phyloP scores from a whole-genome alignment of 1,139 yeast species.

The Geotrichum bryndzae region DNA sequence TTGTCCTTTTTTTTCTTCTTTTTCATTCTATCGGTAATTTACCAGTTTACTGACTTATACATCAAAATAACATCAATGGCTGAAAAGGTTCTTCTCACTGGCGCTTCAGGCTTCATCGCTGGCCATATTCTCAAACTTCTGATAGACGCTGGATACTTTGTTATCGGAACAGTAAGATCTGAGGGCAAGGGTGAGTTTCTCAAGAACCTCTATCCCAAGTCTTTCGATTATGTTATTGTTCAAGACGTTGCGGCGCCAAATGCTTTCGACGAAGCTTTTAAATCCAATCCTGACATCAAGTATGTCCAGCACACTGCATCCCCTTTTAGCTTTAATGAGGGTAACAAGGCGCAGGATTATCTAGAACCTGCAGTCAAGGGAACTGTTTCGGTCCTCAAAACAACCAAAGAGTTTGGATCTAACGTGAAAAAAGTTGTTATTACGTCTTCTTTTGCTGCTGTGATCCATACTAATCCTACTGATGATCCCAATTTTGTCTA shows the following conservation, averaged over 20 bases:
- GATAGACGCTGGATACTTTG: slow-evolving; percentile 39
- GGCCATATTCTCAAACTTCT: slow-evolving; percentile 34
- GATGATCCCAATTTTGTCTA: slow-evolving; percentile 23
- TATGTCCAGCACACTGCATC: slow-evolving; percentile 43
- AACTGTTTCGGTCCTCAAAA: neutral
- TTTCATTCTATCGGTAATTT: too few relatives aligned
- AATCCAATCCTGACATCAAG: slow-evolving; percentile 38
- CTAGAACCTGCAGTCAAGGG: slow-evolving; percentile 5
- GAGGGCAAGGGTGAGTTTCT: slow-evolving; percentile 45
- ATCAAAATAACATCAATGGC: too few relatives aligned
- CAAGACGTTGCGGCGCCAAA: slow-evolving; percentile 34
- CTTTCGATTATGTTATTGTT: slow-evolving; percentile 40
- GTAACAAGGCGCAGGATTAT: slow-evolving; percentile 15
- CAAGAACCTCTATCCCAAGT: slow-evolving; percentile 25
- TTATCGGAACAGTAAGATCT: slow-evolving; percentile 56
- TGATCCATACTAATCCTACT: slow-evolving; percentile 38
- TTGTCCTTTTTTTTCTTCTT: too few relatives aligned
- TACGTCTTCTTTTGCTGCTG: slow-evolving; percentile 11
- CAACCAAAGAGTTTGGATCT: slow-evolving; percentile 17
- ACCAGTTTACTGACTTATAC: too few relatives aligned
- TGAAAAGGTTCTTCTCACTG: too few relatives aligned
- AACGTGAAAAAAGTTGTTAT: slow-evolving; percentile 2
- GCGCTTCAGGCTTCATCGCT: too few relatives aligned
- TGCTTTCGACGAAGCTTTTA: slow-evolving; percentile 38
- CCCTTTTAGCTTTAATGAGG: slow-evolving; percentile 34